A percentile compares a stretch with the other conserved stretches of the same genome.
phyloP scores from a whole-genome alignment of 192 early-diverging fungal species.

The Coemansia sp. region DNA sequence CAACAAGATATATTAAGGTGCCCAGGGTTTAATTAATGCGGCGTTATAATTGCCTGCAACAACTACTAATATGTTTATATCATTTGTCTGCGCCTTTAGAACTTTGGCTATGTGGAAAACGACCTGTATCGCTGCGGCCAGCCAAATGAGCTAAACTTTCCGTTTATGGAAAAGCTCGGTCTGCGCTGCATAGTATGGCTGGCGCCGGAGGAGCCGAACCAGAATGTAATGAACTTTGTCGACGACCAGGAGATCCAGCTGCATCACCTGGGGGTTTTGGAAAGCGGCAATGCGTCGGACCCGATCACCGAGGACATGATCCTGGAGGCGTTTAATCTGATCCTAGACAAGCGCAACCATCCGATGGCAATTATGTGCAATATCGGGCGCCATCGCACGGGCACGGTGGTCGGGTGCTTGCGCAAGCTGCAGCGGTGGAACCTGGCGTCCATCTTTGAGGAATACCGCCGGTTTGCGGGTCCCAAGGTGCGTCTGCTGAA shows the following conservation, averaged over 20 bases:
- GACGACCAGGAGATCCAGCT: slow-evolving; percentile 97
- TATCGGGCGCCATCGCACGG: slow-evolving; percentile 93
- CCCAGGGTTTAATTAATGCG: too few species aligned
- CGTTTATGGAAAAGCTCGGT: slow-evolving; percentile 94
- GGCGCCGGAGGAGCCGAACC: slow-evolving; percentile 95
- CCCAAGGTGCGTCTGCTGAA: slow-evolving; percentile 96
- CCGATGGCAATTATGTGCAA: slow-evolving; percentile 99
- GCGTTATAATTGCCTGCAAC: not conserved
- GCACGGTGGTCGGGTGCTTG: slow-evolving; percentile 97
- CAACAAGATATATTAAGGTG: not conserved
- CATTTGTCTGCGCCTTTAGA: slow-evolving; percentile 25
- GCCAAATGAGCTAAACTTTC: slow-evolving; percentile 99
- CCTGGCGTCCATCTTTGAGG: slow-evolving; percentile 97
- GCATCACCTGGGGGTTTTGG: slow-evolving; percentile 83
- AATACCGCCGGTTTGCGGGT: slow-evolving; percentile 92
- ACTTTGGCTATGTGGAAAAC: slow-evolving; percentile 98
- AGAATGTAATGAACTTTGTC: slow-evolving; percentile 92
- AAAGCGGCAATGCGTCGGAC: slow-evolving; percentile 90
- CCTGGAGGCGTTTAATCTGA: slow-evolving; percentile 80
- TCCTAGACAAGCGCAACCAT: slow-evolving; percentile 84
- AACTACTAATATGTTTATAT: not conserved
- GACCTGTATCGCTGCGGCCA: slow-evolving; percentile 95
- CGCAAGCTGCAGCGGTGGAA: slow-evolving; percentile 98
- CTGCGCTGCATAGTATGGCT: slow-evolving; percentile 93
- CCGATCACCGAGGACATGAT: slow-evolving; percentile 97